Evolutionary conservation across 2,329 filamentous ascomycete species (phyloP).

Genomic region (Sporothrix pseudoabietina): DNA sequence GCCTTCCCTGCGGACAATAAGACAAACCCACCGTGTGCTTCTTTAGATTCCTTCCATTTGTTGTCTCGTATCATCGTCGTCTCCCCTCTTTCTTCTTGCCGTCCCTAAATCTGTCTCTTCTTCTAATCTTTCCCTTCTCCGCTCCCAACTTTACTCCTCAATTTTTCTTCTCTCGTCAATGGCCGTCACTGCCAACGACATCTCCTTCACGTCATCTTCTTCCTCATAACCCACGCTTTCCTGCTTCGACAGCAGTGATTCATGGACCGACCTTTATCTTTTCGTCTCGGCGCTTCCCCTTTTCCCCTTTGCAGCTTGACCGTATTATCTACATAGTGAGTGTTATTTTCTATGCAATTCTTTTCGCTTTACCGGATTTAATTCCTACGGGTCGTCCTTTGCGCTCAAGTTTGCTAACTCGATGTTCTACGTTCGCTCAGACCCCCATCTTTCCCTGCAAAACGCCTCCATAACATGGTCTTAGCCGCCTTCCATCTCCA

Average conservation of each 20-base stretch:
- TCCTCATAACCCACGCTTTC: background rate
- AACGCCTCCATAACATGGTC: constrained; percentile 4
- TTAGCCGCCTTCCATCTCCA: background rate
- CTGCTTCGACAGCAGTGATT: constrained; percentile 28
- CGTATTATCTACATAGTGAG: constrained; percentile 15
- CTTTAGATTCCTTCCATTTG: background rate
- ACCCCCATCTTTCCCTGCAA: constrained; percentile 3
- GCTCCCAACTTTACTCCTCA: background rate
- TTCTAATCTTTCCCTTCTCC: background rate
- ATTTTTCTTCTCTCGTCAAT: background rate
- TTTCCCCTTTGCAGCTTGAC: background rate
- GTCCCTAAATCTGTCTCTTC: background rate
- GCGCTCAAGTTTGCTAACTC: background rate
- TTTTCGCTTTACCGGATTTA: too few relatives aligned
- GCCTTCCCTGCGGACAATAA: constrained; percentile 8
- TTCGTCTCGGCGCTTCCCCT: background rate
- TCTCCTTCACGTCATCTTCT: background rate
- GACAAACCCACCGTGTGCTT: constrained; percentile 19
- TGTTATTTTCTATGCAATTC: background rate
- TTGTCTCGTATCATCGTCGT: background rate
- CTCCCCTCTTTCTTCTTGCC: background rate
- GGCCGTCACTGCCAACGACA: background rate
- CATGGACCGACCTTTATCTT: constrained; percentile 18
- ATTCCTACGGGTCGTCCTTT: background rate
- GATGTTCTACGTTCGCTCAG: background rate